Percentiles rank a stretch among this genome's conserved stretches.
Evolutionary conservation across 768 basidiomycete species (phyloP).

Genomic region (Megacollybia marginata): DNA sequence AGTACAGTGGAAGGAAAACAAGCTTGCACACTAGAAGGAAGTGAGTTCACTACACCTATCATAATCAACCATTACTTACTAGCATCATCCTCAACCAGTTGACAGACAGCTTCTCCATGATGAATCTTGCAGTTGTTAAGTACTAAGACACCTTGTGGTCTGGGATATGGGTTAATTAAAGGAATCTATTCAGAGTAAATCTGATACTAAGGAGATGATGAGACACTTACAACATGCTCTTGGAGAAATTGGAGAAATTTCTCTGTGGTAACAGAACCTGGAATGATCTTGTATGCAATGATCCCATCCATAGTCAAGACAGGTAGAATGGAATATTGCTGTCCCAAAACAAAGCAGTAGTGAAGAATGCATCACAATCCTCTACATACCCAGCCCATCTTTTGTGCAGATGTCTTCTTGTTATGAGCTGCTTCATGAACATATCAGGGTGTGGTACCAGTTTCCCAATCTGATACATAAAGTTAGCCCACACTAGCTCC

Average conservation of each 20-base stretch:
- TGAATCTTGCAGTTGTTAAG: no score
- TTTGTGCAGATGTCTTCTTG: constrained; percentile 14
- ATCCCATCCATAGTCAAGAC: constrained; percentile 19
- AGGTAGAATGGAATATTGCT: constrained; percentile 19
- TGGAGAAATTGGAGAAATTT: constrained; percentile 20
- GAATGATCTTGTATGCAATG: constrained; percentile 21
- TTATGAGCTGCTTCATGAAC: constrained; percentile 21
- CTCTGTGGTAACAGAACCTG: constrained; percentile 24
- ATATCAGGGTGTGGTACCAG: constrained; percentile 13
- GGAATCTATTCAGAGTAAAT: no score
- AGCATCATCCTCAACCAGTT: no score
- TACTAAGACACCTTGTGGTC: no score
- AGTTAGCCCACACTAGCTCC: no score
- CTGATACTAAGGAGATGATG: constrained; percentile 5
- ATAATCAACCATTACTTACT: no score
- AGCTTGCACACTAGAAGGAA: no score
- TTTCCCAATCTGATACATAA: no score
- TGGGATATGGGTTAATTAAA: no score
- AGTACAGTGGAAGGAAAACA: no score
- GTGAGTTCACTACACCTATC: no score
- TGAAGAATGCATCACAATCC: constrained; percentile 18
- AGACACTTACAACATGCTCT: constrained; percentile 14
- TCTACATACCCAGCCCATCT: constrained; percentile 12
- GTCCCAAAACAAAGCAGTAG: constrained; percentile 16
- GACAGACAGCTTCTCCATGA: no score